Conservation (phyloP, 805 yeast genomes). For the Starmerella roubikii region DNA sequence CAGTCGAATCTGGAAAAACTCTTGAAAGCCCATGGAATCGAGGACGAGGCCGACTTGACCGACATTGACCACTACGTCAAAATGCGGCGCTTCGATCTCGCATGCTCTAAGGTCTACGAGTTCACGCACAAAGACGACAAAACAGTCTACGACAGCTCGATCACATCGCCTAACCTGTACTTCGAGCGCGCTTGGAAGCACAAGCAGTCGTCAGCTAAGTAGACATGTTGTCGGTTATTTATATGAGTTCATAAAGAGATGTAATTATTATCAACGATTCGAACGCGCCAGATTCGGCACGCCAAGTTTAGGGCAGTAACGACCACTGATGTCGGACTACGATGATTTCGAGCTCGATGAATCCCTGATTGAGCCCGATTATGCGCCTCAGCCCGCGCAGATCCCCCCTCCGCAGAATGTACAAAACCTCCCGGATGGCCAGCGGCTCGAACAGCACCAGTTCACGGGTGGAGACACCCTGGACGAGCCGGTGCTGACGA, state of each 20-base stretch:
- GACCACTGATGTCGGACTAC: background rate
- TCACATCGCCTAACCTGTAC: constrained; percentile 79
- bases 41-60: constrained; percentile 40
- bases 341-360: constrained; percentile 1
- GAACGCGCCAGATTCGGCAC: too few species aligned
- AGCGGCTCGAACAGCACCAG: constrained; percentile 35
- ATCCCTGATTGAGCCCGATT: constrained; percentile 19
- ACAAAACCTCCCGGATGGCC: constrained; percentile 20
- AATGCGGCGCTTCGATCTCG: constrained; percentile 52
- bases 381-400: constrained; percentile 9
- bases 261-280: too few species aligned
- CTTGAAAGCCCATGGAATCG: constrained; percentile 51
- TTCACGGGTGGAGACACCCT: constrained; percentile 58
- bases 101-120: constrained; percentile 84
- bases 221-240: background rate
- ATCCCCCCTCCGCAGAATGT: constrained; percentile 9
- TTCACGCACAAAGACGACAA: constrained; percentile 35
- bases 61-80: constrained; percentile 39
- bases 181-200: constrained; percentile 29
- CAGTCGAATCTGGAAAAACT: constrained; percentile 47
- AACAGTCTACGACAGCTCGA: constrained; percentile 37
- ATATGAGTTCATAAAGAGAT: too few species aligned
- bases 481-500: constrained; percentile 52
- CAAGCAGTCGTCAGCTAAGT: too few species aligned
- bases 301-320: too few species aligned